phyloP scores from a whole-genome alignment of 352 stramenopile species.

The Peronospora destructor region DNA sequence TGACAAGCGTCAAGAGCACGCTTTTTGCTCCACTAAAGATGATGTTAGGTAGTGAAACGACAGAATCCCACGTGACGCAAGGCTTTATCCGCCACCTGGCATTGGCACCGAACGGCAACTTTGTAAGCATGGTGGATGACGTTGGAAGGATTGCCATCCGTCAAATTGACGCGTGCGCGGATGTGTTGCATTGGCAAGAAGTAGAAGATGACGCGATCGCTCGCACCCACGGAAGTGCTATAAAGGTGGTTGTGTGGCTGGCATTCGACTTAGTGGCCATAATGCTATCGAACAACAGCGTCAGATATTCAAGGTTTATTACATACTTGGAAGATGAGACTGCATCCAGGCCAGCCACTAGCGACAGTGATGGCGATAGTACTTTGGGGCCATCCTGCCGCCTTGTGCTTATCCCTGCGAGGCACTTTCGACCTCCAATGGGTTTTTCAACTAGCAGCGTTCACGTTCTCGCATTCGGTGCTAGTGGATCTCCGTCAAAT shows the following conservation, averaged over 20 bases:
- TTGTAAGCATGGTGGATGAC: slow-evolving; percentile 49
- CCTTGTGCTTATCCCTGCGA: slow-evolving; percentile 10
- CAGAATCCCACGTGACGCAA: slow-evolving; percentile 10
- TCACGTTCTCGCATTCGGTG: slow-evolving; percentile 11
- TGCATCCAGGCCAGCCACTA: background rate
- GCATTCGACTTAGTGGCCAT: slow-evolving; percentile 22
- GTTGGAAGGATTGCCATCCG: slow-evolving; percentile 41
- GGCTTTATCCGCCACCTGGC: slow-evolving; percentile 41
- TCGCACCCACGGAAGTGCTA: background rate
- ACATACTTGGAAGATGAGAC: slow-evolving; percentile 9
- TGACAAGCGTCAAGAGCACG: slow-evolving; percentile 24
- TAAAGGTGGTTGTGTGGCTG: slow-evolving; percentile 25
- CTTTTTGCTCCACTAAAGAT: slow-evolving; percentile 37
- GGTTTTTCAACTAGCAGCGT: background rate
- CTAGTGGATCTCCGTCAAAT: background rate
- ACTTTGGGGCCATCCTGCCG: background rate
- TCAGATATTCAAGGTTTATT: slow-evolving; percentile 19
- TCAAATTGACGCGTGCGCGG: slow-evolving; percentile 54
- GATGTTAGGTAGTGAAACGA: slow-evolving; percentile 26
- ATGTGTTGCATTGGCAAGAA: slow-evolving; percentile 50
- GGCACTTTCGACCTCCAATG: slow-evolving; percentile 10
- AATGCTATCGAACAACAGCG: slow-evolving; percentile 13
- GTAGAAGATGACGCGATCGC: slow-evolving; percentile 12
- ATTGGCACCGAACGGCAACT: slow-evolving; percentile 41
- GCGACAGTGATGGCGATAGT: slow-evolving; percentile 15